phyloP scores from a whole-genome alignment of 202 grass and related monocot genomes.

The Musa balbisiana region DNA sequence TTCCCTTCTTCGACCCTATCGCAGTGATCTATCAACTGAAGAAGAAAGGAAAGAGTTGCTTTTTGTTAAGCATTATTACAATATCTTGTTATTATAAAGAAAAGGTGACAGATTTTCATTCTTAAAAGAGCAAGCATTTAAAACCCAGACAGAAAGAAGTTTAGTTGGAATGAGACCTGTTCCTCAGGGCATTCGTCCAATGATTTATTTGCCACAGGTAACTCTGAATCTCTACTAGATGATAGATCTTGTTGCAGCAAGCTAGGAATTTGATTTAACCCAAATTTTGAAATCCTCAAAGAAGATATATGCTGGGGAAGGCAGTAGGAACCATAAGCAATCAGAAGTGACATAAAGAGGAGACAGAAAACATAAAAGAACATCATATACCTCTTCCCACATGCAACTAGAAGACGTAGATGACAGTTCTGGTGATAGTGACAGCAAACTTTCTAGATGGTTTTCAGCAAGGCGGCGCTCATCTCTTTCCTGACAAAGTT shows the following conservation, averaged over 20 bases:
- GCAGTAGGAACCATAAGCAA: conserved; percentile 16
- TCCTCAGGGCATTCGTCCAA: conserved; percentile 23
- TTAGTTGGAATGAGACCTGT: conserved; percentile 29
- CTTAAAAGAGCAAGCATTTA: neutral
- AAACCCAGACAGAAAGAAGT: neutral
- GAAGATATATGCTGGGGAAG: conserved; percentile 76
- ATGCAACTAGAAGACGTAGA: conserved; percentile 54
- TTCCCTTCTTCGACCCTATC: conserved; percentile 31
- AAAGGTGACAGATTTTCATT: conserved; percentile 8
- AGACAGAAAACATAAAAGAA: neutral
- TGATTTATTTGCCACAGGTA: conserved; percentile 18
- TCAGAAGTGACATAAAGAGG: conserved; percentile 19
- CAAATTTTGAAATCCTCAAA: conserved; percentile 69
- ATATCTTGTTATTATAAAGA: conserved; percentile 18
- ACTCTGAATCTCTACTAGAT: conserved; percentile 35
- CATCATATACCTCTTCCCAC: conserved; percentile 74
- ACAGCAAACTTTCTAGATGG: conserved; percentile 40
- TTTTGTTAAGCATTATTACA: conserved; percentile 20
- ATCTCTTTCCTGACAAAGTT: conserved; percentile 74
- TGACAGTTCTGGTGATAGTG: conserved; percentile 34
- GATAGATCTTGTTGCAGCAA: conserved; percentile 38
- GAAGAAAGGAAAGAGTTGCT: conserved; percentile 6
- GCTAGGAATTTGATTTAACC: conserved; percentile 53
- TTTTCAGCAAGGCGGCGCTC: conserved; percentile 70
- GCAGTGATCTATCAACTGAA: conserved; percentile 45